Conservation (phyloP, 345 rosid genomes). For the Populus ilicifolia region DNA sequence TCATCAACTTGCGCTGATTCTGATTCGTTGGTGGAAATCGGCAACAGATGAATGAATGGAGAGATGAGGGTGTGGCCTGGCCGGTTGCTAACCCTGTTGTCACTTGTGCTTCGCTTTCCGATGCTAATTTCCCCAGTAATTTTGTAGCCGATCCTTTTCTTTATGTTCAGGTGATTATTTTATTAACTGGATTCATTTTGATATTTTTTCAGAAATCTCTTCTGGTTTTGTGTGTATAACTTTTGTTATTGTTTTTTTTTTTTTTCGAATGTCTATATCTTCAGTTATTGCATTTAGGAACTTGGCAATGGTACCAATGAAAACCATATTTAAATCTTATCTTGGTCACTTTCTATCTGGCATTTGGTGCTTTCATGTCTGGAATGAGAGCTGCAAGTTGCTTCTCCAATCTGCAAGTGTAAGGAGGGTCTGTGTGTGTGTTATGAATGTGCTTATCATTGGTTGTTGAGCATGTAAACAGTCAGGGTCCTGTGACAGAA, state of each 20-base stretch:
- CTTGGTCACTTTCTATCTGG: neutral
- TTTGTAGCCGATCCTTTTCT: slow-evolving; percentile 96
- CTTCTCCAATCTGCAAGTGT: neutral
- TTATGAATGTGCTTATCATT: neutral
- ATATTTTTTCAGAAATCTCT: neutral
- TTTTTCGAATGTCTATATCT: neutral
- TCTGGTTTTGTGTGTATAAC: neutral
- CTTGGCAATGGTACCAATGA: neutral
- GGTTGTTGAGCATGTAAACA: neutral
- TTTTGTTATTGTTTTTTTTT: neutral
- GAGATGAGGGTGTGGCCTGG: slow-evolving; percentile 73
- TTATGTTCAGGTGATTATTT: slow-evolving; percentile 58
- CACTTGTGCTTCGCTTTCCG: slow-evolving; percentile 78
- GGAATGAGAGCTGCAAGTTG: neutral
- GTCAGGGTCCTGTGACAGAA: neutral
- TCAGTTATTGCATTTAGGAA: neutral
- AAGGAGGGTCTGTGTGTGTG: no score
- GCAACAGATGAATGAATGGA: slow-evolving; percentile 67
- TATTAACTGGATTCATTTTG: neutral
- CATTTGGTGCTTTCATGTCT: neutral
- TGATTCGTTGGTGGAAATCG: slow-evolving; percentile 13
- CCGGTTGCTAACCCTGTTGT: slow-evolving; percentile 95
- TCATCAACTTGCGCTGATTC: neutral
- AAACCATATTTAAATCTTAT: neutral
- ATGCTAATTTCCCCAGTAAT: slow-evolving; percentile 76